Base-by-base conservation (phyloP, 192 early-diverging fungal genomes). In the Thamnidium elegans region DNA sequence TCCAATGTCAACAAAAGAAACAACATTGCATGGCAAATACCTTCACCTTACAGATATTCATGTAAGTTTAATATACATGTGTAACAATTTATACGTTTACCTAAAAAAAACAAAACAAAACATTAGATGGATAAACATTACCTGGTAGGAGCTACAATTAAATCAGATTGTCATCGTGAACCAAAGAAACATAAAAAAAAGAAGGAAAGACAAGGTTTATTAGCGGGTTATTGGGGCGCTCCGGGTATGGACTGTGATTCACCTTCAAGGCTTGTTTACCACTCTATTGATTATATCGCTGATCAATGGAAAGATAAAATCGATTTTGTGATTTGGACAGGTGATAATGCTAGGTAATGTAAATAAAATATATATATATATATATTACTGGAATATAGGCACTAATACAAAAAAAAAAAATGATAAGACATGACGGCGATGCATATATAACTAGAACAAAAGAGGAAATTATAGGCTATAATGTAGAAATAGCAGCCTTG, bases 321-420 rank as follows among this genome's bases (percentile, higher is more conserved):
- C 30, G 90, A 91, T 71, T 91, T 91, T 84, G 79, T 91, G 3
- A 59, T 86, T 23, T 91, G 87, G 86, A 91, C 90, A 3, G 90
- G 90, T 26, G 90, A 91, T 68, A 90, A 87, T 79, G 83, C 85
- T 14, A 71, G 84, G 84, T 86, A 77, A 52, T 51, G 45, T n/a
- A 3, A 11, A 55, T 7, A 7, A 10, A 10, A 15, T 14, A 4
- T n/a, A 42, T 3, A 26, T 26, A 26, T 26, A 26, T 3, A 26
- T 11, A 21, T 51, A 19, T 21, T 31, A 23, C 4, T 26, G 26
- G 3, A 26, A 17, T 7, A 7, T 3, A 19, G 7, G 7, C 19
- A 30, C 31, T 42, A 20, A 30, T 58, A 19, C 30, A 46, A 43
- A 6, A 20, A 34, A 26, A 13, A 13, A 67, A 31, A 9, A 47